Base-by-base conservation (phyloP, 495 filamentous ascomycete genomes). In the Barbatosphaeria neglecta region DNA sequence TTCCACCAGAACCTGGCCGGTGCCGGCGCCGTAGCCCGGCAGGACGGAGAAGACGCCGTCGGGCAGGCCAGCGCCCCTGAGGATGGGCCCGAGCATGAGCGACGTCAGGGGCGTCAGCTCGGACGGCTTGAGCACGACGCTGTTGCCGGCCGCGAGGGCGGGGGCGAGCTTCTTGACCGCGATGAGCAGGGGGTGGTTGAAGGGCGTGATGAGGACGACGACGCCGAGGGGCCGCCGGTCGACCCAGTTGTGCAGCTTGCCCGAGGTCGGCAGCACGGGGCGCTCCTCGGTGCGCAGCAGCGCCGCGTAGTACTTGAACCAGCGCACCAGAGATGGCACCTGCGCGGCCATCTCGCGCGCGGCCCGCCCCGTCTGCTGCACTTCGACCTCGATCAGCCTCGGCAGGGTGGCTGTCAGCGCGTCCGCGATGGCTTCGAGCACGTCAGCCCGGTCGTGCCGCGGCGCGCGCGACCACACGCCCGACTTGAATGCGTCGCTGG, bases 321-420 rank as follows among this genome's bases (percentile, higher is more conserved):
- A 83, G 53, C 75, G 73, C 0, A 76, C 68, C 2, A 84, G 66
- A 0, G 75, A 76, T 0, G 75, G 70, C 1, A 83, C 69, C 53
- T 84, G 80, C 1, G 80, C 74, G 4, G 70, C 69, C 80, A 84
- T 81, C 52, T 84, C 80, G 13, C 78, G 75, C 45, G 80, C 68
- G 0, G 71, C 75, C 0, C 80, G 74, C 23, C 80, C 80, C 0
- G 80, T 84, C 50, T 84, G 80, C 19, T 55, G 65, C 9, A 77
- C 72, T 56, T 84, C 80, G 9, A 80, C 61, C 3, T 60, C 54
- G 41, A 82, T 71, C 37, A 84, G 65, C 7, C 65, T 61, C 0
- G 69, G 62, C 5, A 83, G 55, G 18, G 65, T 60, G 9, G 64
- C 54, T 4, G 67, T 62, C 13, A 84, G 71, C 0, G 80, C 62